Evolutionary conservation across 108 stramenopile species (phyloP).

Genomic region (Nannochloropsis salina): DNA sequence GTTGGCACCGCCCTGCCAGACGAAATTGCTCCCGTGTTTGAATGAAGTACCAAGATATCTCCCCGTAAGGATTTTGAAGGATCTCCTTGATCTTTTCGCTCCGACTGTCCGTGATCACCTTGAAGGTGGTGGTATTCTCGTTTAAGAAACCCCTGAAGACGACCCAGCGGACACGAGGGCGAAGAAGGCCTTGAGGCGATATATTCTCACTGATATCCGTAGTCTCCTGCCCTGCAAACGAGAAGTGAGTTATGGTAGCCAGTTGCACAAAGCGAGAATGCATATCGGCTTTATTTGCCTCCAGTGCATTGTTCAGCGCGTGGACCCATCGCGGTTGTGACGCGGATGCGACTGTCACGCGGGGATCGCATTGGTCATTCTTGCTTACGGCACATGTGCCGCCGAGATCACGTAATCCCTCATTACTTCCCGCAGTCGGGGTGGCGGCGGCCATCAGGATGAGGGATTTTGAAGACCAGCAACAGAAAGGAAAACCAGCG

Average conservation of each 20-base stretch:
- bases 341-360: not conserved
- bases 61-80: not conserved
- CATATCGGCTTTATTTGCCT: constrained; percentile 17
- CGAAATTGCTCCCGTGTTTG: not conserved
- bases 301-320: not conserved
- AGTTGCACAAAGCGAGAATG: constrained; percentile 4
- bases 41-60: not conserved
- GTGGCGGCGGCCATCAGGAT: not conserved
- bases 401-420: not conserved
- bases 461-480: not conserved
- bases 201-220: not conserved
- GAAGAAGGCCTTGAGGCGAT: not conserved
- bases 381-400: not conserved
- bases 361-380: not conserved
- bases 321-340: not conserved
- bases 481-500: too few species aligned
- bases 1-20: not conserved
- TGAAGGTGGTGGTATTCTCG: constrained; percentile 12
- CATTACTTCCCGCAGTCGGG: not conserved
- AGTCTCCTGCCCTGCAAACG: not conserved
- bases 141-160: not conserved
- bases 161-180: not conserved
- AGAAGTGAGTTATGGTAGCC: not conserved
- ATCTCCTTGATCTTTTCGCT: constrained; percentile 5
- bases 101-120: not conserved